Evolutionary conservation across 1,139 yeast species (phyloP).

Genomic region (Hanseniaspora gamundiae): DNA sequence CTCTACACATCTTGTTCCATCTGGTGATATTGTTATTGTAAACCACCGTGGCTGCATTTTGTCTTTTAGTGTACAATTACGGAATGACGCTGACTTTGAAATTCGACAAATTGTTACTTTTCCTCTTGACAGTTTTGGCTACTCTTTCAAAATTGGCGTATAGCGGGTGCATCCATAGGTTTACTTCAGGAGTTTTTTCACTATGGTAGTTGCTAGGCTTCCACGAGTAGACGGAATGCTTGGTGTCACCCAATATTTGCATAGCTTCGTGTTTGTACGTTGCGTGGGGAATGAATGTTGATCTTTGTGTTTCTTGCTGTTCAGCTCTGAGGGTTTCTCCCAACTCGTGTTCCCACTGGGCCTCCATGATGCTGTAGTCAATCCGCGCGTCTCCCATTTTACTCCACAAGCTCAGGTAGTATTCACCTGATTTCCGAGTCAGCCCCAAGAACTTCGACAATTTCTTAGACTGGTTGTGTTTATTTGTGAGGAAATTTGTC

Average conservation of each 20-base stretch:
- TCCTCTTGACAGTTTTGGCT: background rate
- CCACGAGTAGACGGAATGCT: background rate
- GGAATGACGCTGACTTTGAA: background rate
- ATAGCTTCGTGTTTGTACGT: background rate
- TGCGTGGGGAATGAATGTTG: background rate
- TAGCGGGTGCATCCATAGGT: background rate
- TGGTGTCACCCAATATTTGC: background rate
- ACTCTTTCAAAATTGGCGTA: background rate
- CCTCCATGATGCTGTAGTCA: constrained; percentile 14
- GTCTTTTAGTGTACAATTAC: background rate
- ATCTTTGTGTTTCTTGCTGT: background rate
- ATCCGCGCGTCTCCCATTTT: constrained; percentile 10
- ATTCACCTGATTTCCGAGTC: constrained; percentile 15
- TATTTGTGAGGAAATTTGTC: constrained; percentile 20
- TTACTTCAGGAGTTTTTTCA: background rate
- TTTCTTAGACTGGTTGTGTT: constrained; percentile 16
- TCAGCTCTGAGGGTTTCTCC: constrained; percentile 6
- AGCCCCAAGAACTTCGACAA: constrained; percentile 14
- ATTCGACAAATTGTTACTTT: background rate
- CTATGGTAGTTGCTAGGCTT: background rate
- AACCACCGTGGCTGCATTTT: background rate
- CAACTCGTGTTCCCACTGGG: constrained; percentile 20
- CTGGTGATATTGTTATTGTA: background rate
- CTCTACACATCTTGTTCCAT: background rate
- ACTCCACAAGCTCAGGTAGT: constrained; percentile 12